Evolutionary conservation across 495 filamentous ascomycete species (phyloP), one percentile per base, ranked within the genome.

Genomic region (Niebla homalea): DNA sequence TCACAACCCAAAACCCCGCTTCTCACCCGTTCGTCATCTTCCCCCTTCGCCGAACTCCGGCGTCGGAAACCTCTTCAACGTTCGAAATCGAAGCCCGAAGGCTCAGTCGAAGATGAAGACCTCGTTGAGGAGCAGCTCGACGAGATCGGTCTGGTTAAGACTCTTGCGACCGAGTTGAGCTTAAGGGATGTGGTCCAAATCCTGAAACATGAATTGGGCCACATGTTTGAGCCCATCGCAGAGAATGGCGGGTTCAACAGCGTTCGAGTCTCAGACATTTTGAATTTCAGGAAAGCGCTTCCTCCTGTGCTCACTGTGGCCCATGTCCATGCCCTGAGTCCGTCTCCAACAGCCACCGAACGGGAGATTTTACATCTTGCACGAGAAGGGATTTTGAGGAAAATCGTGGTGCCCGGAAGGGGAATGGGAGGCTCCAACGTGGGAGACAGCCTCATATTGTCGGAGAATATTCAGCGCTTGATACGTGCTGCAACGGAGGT

Each of bases 151-250:
- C 66, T 75, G 20, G 67, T 77, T n/a, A 67, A 63, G 15, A 65
- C 70, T 12, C 60, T 83, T 1, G 66, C 66, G 4, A 64, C 70
- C 10, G 72, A 79, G 36, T 68, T 77, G 0, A 69, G 72, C 6
- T 67, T 81, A 8, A 69, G 76, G 46, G 76, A 83, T 68, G 81
- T 88, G 6, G 62, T 75, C 10, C 74, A 80, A 40, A 76, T 83
- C 8, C 73, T 90, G 21, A 58, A 67, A 35, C 76, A 84, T 58
- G 78, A 82, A 18, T 72, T 69, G 21, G 60, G 57, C 5, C 73
- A 64, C 54, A 88, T 85, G 77, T 94, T 89, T 61, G 73, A 76
- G 40, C 70, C 73, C 7, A 65, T 92, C 3, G 85, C 86, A 5
- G 67, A 76, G 19, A 60, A 60, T 21, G 68, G 78, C 1, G 86